Evolutionary conservation across 768 basidiomycete genomes (phyloP).

Genomic region (Tylopilus sp.): DNA sequence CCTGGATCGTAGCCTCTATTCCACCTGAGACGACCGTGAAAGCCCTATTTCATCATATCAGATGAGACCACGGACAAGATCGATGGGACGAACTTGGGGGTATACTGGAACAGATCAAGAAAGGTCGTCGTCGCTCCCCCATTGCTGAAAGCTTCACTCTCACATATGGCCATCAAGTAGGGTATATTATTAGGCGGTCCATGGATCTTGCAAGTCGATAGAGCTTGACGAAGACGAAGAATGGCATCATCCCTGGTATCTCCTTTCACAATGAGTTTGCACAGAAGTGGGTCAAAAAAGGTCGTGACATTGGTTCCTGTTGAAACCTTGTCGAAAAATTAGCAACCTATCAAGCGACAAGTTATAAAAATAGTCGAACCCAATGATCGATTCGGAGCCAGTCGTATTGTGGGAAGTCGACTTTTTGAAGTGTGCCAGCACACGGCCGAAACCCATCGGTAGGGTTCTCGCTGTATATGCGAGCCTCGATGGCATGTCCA

Average conservation of each 20-base stretch:
- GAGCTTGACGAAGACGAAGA: constrained; percentile 36
- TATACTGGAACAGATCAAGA: constrained; percentile 41
- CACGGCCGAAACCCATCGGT: constrained; percentile 52
- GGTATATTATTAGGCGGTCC: constrained; percentile 62
- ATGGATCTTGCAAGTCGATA: constrained; percentile 40
- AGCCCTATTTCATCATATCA: constrained; percentile 30
- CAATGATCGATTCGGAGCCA: constrained; percentile 65
- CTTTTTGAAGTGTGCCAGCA: constrained; percentile 60
- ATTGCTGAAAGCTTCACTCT: constrained; percentile 34
- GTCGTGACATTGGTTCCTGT: constrained; percentile 50
- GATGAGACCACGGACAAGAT: background rate
- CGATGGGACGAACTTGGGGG: constrained; percentile 33
- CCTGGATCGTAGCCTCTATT: constrained; percentile 56
- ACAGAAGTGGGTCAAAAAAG: constrained; percentile 56
- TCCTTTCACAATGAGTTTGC: constrained; percentile 57
- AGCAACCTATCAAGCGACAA: background rate
- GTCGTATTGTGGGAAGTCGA: constrained; percentile 37
- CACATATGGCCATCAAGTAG: constrained; percentile 46
- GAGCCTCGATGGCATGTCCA: constrained; percentile 50
- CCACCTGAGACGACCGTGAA: constrained; percentile 54
- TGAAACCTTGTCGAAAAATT: constrained; percentile 34
- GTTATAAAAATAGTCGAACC: constrained; percentile 33
- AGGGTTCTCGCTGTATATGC: constrained; percentile 64
- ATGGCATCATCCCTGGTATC: constrained; percentile 44
- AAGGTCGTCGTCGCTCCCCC: constrained; percentile 50